phyloP scores from a whole-genome alignment of 1,139 yeast genomes.

The Meyerozyma elateridarum region DNA sequence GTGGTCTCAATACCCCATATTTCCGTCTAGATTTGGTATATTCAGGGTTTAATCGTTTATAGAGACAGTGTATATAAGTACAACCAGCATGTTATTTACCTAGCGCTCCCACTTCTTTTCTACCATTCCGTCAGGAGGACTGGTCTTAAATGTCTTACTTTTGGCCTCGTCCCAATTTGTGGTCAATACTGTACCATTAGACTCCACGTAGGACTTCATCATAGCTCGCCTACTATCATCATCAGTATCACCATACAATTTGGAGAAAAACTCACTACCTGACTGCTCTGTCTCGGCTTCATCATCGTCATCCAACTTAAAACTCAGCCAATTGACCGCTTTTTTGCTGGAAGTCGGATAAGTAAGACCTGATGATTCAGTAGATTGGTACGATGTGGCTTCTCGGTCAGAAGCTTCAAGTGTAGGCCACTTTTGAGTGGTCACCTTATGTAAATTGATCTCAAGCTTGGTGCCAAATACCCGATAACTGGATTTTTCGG shows the following conservation, averaged over 20 bases:
- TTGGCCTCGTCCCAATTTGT: constrained; percentile 94
- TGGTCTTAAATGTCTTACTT: constrained; percentile 57
- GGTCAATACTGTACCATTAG: constrained; percentile 89
- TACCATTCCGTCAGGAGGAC: constrained; percentile 73
- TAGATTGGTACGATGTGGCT: constrained; percentile 1
- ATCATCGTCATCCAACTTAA: constrained; percentile 52
- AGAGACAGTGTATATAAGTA: background rate
- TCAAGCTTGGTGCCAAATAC: constrained; percentile 77
- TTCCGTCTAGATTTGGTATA: too few species aligned
- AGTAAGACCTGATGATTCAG: constrained; percentile 16
- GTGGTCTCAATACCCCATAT: too few species aligned
- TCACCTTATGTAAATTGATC: constrained; percentile 41
- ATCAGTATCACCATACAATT: constrained; percentile 73
- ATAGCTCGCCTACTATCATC: constrained; percentile 89
- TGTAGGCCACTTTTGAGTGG: constrained; percentile 38
- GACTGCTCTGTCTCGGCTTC: constrained; percentile 33
- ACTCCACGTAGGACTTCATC: constrained; percentile 94
- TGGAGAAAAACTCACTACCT: constrained; percentile 70
- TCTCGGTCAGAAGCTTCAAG: constrained; percentile 27
- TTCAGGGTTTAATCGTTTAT: too few species aligned
- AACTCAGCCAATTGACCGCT: constrained; percentile 68
- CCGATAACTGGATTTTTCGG: constrained; percentile 39
- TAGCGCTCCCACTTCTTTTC: constrained; percentile 35
- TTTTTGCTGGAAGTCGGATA: constrained; percentile 64
- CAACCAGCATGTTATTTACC: background rate